Evolutionary conservation across 2,329 filamentous ascomycete species (phyloP), one percentile per base, ranked within the genome.

Genomic region (Rhynchosporium secalis): DNA sequence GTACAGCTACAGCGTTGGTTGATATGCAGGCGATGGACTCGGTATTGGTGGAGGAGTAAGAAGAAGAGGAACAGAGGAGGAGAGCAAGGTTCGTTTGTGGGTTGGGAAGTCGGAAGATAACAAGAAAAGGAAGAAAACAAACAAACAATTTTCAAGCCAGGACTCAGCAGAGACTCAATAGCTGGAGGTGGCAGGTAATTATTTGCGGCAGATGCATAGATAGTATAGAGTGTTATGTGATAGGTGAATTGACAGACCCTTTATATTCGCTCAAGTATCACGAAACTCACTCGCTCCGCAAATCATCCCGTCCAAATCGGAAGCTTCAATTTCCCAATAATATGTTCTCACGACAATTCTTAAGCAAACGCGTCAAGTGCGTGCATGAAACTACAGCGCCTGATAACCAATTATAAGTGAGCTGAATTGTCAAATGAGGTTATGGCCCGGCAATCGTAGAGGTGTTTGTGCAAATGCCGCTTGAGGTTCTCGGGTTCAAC

Each of bases 221-320:
- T 20, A 20, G 20, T 20, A 20, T 20, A 20, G 20, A 20, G 20
- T 20, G 20, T 20, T 20, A 54, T 55, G 26, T 36, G 26, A 12
- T 6, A 43, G 57, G n/a, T 26, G 45, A 57, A 46, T 46, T 20
- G 9, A 20, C 26, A 26, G 15, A 54, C n/a, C 58, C 52, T 64
- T 67, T 66, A 68, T 66, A 66, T 58, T 41, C 15, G 8, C 43
- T 45, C 36, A 41, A 62, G 38, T 40, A 60, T 63, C 59, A 51
- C 61, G 62, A 62, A 60, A 33, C 15, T 12, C 13, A 2, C 12
- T 15, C 9, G 13, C 3, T 26, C 29, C 13, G 36, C 64, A 55
- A 69, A 70, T 69, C 62, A 68, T 62, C 66, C 64, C 68, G 65
- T 68, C 63, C 45, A 58, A 64, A 63, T 62, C 62, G 31, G n/a